phyloP scores from a whole-genome alignment of 495 filamentous ascomycete genomes.

The Penicillium angulare region DNA sequence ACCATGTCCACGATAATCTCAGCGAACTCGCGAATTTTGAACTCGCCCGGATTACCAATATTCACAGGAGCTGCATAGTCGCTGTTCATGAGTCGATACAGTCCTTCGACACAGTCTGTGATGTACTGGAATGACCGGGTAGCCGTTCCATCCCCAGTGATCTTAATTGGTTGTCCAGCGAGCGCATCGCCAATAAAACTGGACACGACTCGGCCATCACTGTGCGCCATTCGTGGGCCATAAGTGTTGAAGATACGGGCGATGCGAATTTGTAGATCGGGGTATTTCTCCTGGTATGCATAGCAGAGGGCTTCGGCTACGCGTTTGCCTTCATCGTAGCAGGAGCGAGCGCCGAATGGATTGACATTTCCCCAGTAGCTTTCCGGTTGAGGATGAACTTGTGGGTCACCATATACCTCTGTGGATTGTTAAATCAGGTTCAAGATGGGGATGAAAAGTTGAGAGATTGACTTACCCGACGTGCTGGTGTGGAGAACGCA shows the following conservation, averaged over 20 bases:
- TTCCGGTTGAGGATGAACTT: constrained; percentile 19
- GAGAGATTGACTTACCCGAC: constrained; percentile 11
- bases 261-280: constrained; percentile 12
- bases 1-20: constrained; percentile 12
- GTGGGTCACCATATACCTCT: constrained; percentile 21
- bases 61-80: constrained; percentile 14
- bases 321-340: constrained; percentile 23
- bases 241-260: constrained; percentile 24
- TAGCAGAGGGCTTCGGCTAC: constrained; percentile 19
- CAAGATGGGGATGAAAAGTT: no score
- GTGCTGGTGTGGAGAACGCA: constrained; percentile 19
- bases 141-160: constrained; percentile 18
- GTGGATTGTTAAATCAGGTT: no score
- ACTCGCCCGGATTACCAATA: constrained; percentile 22
- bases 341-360: constrained; percentile 17
- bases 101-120: constrained; percentile 16
- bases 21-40: constrained; percentile 13
- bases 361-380: constrained; percentile 23
- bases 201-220: constrained; percentile 19
- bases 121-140: constrained; percentile 23
- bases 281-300: constrained; percentile 12
- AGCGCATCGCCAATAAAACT: constrained; percentile 18
- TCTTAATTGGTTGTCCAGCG: neutral
- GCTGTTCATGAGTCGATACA: constrained; percentile 18
- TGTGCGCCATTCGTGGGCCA: constrained; percentile 12